These are phyloP conservation scores for Dendrothele bispora DNA, from an alignment of 768 basidiomycete species.

Conservation along the genomic window DNA sequence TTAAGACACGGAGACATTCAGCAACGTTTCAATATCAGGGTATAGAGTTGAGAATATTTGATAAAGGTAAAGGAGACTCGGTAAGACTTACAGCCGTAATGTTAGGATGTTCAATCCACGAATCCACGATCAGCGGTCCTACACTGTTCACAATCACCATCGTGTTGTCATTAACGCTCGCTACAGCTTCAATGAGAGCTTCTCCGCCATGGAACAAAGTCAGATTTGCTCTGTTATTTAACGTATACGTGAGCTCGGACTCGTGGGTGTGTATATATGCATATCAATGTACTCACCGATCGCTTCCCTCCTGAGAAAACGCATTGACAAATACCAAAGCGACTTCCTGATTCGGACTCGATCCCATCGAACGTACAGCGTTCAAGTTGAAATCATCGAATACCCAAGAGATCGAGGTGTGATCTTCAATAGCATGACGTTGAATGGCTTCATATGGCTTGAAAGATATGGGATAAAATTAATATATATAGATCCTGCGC, in stretches of 20 bases:
- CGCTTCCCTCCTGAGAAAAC: slow-evolving; percentile 84
- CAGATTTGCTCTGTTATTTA: slow-evolving; percentile 50
- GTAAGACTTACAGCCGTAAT: slow-evolving; percentile 56
- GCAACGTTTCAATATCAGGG: too few species aligned
- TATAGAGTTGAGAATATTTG: too few species aligned
- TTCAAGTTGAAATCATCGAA: slow-evolving; percentile 68
- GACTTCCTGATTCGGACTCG: slow-evolving; percentile 53
- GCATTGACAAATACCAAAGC: slow-evolving; percentile 81
- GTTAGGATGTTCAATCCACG: slow-evolving; percentile 74
- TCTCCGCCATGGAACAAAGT: slow-evolving; percentile 77
- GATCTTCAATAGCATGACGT: slow-evolving; percentile 60
- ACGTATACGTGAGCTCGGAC: neutral
- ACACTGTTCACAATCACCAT: slow-evolving; percentile 70
- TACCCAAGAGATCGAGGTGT: slow-evolving; percentile 65
- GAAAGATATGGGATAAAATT: neutral
- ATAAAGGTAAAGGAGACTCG: slow-evolving; percentile 1
- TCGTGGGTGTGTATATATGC: slow-evolving; percentile 4
- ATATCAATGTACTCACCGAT: slow-evolving; percentile 56
- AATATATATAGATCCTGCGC: neutral
- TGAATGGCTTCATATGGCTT: slow-evolving; percentile 85
- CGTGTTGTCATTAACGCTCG: slow-evolving; percentile 66
- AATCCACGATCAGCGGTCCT: slow-evolving; percentile 58
- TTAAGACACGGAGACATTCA: too few species aligned
- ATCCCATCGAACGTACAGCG: slow-evolving; percentile 46
- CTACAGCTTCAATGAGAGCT: slow-evolving; percentile 66